Conservation (phyloP, 305 asterid genomes). For the Fraxinus dipetala region DNA sequence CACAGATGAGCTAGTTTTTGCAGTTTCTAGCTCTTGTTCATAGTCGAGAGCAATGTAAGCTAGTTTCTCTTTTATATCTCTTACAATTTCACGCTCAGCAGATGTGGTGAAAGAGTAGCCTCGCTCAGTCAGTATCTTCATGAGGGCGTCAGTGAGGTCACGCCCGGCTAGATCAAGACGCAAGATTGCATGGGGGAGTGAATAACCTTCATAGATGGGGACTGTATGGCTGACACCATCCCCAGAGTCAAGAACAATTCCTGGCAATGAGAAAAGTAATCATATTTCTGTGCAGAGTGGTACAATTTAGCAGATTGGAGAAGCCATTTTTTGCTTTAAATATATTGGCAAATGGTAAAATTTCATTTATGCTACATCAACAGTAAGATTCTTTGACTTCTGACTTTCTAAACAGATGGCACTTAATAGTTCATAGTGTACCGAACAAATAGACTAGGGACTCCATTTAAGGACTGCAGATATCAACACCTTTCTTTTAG, state of each 20-base stretch:
- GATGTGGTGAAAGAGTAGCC: conserved; percentile 69
- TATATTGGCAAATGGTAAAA: background rate
- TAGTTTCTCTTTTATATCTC: conserved; percentile 74
- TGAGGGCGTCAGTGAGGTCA: conserved; percentile 59
- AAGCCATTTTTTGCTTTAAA: background rate
- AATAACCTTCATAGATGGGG: conserved; percentile 75
- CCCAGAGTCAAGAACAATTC: conserved; percentile 75
- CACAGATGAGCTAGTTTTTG: conserved; percentile 67
- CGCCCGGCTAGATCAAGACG: conserved; percentile 78
- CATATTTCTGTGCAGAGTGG: conserved; percentile 3
- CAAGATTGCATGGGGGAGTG: conserved; percentile 70
- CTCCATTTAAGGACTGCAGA: background rate
- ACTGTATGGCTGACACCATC: conserved; percentile 76
- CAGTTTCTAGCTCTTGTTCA: conserved; percentile 75
- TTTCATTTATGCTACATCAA: background rate
- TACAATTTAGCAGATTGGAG: background rate
- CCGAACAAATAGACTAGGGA: background rate
- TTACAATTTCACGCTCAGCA: conserved; percentile 75
- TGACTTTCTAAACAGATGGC: background rate
- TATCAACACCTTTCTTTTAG: background rate
- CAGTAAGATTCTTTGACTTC: background rate
- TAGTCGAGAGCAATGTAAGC: conserved; percentile 81
- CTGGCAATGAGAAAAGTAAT: conserved; percentile 24
- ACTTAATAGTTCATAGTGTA: background rate
- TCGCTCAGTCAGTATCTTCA: conserved; percentile 67